Evolutionary conservation across 345 rosid species (phyloP).

Genomic region (Abelmoschus esculentus): DNA sequence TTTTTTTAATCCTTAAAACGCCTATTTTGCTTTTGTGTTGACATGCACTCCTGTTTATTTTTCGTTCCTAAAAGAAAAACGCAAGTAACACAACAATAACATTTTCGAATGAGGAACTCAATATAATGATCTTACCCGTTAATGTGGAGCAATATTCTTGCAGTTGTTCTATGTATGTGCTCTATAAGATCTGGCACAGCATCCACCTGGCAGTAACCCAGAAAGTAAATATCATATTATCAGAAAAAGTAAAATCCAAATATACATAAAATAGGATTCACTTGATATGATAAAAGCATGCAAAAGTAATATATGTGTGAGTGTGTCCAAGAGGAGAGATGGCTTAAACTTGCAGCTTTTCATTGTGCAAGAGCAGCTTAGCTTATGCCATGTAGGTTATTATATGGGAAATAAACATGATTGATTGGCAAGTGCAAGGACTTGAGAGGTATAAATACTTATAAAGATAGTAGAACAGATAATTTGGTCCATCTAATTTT

Average conservation of each 20-base stretch:
- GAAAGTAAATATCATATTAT: neutral
- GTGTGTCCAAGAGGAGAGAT: neutral
- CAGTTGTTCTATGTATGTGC: conserved; percentile 84
- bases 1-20: neutral
- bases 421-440: neutral
- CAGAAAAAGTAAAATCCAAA: neutral
- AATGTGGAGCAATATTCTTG: conserved; percentile 79
- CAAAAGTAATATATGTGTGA: neutral
- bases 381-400: neutral
- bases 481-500: neutral
- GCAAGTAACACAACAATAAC: neutral
- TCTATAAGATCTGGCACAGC: conserved; percentile 70
- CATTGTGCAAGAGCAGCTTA: too few relatives aligned
- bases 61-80: neutral
- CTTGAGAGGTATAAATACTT: neutral
- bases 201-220: conserved; percentile 54
- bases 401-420: neutral
- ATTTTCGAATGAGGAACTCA: neutral
- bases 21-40: neutral
- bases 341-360: neutral
- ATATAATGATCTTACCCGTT: conserved; percentile 53
- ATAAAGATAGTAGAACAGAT: neutral
- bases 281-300: neutral
- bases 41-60: neutral
- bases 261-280: neutral